Conservation (phyloP, 2,329 filamentous ascomycete genomes). For the Bipolaris zeicola region DNA sequence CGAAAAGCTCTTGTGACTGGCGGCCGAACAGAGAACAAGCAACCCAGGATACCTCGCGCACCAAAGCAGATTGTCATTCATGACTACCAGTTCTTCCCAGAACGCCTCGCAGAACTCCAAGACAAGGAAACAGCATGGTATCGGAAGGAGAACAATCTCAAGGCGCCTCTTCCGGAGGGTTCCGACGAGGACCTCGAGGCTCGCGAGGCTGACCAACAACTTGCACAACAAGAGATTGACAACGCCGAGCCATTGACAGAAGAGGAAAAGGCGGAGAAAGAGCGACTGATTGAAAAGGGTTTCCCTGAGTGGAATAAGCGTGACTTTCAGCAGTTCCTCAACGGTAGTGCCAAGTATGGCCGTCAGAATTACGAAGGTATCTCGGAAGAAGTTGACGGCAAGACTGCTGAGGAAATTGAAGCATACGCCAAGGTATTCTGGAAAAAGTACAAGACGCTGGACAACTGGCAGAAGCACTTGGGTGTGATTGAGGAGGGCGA, state of each 20-base stretch:
- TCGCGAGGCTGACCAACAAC: conserved; percentile 82
- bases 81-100: conserved; percentile 97
- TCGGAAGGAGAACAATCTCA: conserved; percentile 95
- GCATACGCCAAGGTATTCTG: conserved; percentile 95
- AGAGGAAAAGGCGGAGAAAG: conserved; percentile 86
- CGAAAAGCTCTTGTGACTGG: conserved; percentile 85
- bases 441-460: conserved; percentile 89
- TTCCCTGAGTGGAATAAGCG: conserved; percentile 96
- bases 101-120: conserved; percentile 82
- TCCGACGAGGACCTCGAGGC: conserved; percentile 85
- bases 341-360: conserved; percentile 91
- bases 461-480: conserved; percentile 87
- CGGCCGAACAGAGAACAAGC: conserved; percentile 77
- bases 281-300: conserved; percentile 77
- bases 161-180: conserved; percentile 86
- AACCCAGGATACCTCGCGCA: conserved; percentile 93
- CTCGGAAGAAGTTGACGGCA: conserved; percentile 87
- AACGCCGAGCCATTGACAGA: conserved; percentile 86
- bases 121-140: conserved; percentile 96
- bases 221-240: conserved; percentile 92
- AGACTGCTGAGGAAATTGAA: conserved; percentile 82
- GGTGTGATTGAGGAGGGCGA: conserved; percentile 91
- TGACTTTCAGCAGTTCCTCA: conserved; percentile 98
- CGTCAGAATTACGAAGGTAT: conserved; percentile 85
- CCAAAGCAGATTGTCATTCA: conserved; percentile 91